Evolutionary conservation across 352 stramenopile genomes (phyloP), one percentile per base, ranked within the genome.

Genomic region (Globisporangium lucens): DNA sequence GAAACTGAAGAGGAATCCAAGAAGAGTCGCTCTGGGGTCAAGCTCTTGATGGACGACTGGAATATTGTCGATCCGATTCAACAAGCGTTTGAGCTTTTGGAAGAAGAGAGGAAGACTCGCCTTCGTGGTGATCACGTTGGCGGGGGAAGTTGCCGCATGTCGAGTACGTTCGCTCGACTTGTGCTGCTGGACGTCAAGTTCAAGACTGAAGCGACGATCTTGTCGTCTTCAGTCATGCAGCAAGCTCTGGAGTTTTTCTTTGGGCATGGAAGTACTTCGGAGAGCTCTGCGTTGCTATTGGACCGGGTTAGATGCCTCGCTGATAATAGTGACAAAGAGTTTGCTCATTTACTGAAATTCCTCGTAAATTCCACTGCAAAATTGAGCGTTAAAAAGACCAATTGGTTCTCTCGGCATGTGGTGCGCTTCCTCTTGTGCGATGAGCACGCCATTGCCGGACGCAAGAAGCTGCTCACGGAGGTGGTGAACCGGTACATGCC

Each of bases 401-500:
- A 89, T 67, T 95, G 87, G 87, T 95, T 95, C 70, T 52, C 75
- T 30, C 75, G 75, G 52, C 87, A 95, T 65, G 63, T 93, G 46
- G 70, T 93, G 41, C 71, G 66, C 55, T 89, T 87, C 47, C 63
- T 86, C 13, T 65, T 91, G 60, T 79, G 75, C 24, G 43, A 68
- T 65, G 70, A 75, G 30, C 76, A 70, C 49, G 65, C 73, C 59
- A 58, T 60, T 63, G 59, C 65, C 60, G 55, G 75, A 59, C 75
- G 75, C 61, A 69, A 76, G 57, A 36, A 41, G 15, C 47, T 74
- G 51, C 57, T 90, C 24, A 56, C 67, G 15, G 30, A 56, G 22
- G 74, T 95, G 30, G 49, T 90, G 13, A 22, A 59, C 7, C 52
- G 73, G 12, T 78, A 89, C 61, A 79, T 85, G 69, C 63, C 73